phyloP scores from a whole-genome alignment of 306 rosid genomes.

The Oemleria cerasiformis region DNA sequence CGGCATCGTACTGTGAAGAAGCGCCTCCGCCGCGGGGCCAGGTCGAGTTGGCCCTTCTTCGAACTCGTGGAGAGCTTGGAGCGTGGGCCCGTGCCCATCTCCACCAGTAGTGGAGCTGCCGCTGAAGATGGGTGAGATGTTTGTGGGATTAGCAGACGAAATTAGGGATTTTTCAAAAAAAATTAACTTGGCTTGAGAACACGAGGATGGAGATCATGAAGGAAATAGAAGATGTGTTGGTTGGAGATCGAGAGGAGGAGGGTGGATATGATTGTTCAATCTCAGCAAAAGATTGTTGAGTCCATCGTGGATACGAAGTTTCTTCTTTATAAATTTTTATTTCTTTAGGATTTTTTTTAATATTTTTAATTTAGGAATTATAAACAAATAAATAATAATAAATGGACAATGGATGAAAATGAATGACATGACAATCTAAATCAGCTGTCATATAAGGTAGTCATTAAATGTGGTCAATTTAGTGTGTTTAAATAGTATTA shows the following conservation, averaged over 20 bases:
- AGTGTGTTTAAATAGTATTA: no score
- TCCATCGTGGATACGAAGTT: no score
- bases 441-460: no score
- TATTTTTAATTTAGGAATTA: no score
- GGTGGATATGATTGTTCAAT: slow-evolving; percentile 58
- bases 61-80: slow-evolving; percentile 68
- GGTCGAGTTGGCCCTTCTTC: slow-evolving; percentile 56
- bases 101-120: slow-evolving; percentile 30
- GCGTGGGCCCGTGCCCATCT: slow-evolving; percentile 83
- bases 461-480: no score
- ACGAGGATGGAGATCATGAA: slow-evolving; percentile 75
- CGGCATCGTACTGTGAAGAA: slow-evolving; percentile 65
- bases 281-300: slow-evolving; percentile 60
- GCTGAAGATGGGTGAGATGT: slow-evolving; percentile 27
- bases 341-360: no score
- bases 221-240: slow-evolving; percentile 68
- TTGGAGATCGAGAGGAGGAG: slow-evolving; percentile 81
- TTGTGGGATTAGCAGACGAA: slow-evolving; percentile 51
- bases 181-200: slow-evolving; percentile 64
- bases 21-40: slow-evolving; percentile 20
- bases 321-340: no score
- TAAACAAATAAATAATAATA: no score
- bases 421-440: no score
- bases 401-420: no score
- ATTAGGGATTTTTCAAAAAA: slow-evolving; percentile 54